Evolutionary conservation across 345 rosid genomes (phyloP).

Genomic region (Kernera saxatilis): DNA sequence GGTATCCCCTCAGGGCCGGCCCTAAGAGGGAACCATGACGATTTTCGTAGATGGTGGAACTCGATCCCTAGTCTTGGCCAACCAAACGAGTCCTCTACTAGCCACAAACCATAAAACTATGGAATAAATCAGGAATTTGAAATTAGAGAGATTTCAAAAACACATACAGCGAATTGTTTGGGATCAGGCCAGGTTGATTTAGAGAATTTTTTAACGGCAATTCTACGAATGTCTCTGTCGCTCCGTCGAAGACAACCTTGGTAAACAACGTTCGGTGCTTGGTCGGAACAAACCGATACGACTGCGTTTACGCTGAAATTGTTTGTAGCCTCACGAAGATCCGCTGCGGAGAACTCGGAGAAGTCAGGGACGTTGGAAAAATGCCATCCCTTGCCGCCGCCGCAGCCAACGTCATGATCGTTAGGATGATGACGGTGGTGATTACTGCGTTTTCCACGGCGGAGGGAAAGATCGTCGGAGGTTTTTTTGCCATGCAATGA

Average conservation of each 20-base stretch:
- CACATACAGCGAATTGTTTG: slow-evolving; percentile 67
- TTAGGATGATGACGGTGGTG: slow-evolving; percentile 26
- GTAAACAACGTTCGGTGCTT: slow-evolving; percentile 79
- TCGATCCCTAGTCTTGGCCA: too few species aligned
- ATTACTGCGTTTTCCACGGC: slow-evolving; percentile 14
- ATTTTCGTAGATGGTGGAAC: too few species aligned
- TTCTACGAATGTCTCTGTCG: slow-evolving; percentile 44
- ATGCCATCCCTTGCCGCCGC: slow-evolving; percentile 22
- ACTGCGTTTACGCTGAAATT: slow-evolving; percentile 68
- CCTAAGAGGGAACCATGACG: too few species aligned
- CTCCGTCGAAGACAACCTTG: slow-evolving; percentile 53
- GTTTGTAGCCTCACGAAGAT: slow-evolving; percentile 75
- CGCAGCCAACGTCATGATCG: neutral
- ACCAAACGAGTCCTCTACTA: too few species aligned
- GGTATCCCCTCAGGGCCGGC: too few species aligned
- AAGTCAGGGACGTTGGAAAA: slow-evolving; percentile 38
- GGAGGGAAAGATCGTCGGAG: neutral
- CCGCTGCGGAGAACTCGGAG: slow-evolving; percentile 65
- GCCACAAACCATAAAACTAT: too few species aligned
- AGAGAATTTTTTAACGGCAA: slow-evolving; percentile 74
- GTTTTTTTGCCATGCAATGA: slow-evolving; percentile 18
- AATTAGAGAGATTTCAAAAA: neutral
- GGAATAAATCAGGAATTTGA: too few species aligned
- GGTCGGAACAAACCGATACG: slow-evolving; percentile 72
- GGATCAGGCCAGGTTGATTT: slow-evolving; percentile 91